phyloP scores from a whole-genome alignment of 805 yeast genomes.

The Metschnikowia gruessii region DNA sequence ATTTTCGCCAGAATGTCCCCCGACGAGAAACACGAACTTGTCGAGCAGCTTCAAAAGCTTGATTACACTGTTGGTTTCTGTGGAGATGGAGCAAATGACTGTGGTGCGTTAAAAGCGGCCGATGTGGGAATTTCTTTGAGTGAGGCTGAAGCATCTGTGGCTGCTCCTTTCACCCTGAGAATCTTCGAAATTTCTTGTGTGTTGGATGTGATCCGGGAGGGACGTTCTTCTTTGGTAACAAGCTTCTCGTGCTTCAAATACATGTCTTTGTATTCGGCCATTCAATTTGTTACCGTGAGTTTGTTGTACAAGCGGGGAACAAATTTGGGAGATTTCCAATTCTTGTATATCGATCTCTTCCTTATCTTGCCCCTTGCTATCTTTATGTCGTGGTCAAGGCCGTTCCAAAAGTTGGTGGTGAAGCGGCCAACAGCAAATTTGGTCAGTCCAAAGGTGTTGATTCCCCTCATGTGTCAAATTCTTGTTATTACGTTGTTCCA shows the following conservation, averaged over 20 bases:
- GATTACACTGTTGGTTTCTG: constrained; percentile 96
- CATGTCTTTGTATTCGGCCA: constrained; percentile 96
- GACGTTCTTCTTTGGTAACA: constrained; percentile 91
- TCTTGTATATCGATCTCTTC: constrained; percentile 86
- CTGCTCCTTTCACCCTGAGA: constrained; percentile 96
- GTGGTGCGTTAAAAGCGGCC: constrained; percentile 97
- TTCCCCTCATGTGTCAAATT: constrained; percentile 81
- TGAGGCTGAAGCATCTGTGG: constrained; percentile 98
- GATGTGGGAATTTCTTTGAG: constrained; percentile 95
- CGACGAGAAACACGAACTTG: constrained; percentile 95
- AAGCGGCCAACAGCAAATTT: constrained; percentile 94
- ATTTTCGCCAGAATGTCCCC: constrained; percentile 98
- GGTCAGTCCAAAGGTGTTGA: constrained; percentile 81
- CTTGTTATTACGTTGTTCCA: constrained; percentile 63
- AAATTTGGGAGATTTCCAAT: constrained; percentile 95
- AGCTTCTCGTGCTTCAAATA: constrained; percentile 96
- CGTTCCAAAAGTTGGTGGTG: constrained; percentile 53
- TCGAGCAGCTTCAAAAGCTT: constrained; percentile 74
- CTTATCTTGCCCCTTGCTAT: constrained; percentile 92
- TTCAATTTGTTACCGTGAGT: constrained; percentile 86
- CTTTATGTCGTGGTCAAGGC: constrained; percentile 96
- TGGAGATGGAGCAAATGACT: constrained; percentile 99
- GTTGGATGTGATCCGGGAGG: constrained; percentile 85
- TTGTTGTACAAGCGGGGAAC: constrained; percentile 84
- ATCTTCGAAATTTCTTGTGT: constrained; percentile 91